These are phyloP conservation scores for Oryza punctata DNA, from an alignment of 176 grass and related monocot genomes.

Conservation along the genomic window DNA sequence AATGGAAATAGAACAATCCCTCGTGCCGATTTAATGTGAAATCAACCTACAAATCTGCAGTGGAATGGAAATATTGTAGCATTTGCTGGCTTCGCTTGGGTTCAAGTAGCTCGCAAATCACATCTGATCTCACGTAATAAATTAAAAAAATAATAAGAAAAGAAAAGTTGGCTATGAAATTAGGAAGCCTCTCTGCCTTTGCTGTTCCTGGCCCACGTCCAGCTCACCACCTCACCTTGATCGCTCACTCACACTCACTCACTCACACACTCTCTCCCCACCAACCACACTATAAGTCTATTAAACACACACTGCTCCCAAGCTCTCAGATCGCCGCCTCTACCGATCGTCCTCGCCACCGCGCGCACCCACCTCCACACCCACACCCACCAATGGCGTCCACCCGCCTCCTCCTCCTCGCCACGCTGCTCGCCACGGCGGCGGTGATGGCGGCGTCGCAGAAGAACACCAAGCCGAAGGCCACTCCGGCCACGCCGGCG, in stretches of 20 bases:
- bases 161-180: background rate
- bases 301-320: conserved; percentile 38
- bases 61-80: no score
- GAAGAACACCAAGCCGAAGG: conserved; percentile 30
- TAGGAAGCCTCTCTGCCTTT: background rate
- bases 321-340: conserved; percentile 16
- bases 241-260: background rate
- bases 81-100: background rate
- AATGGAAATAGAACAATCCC: no score
- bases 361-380: background rate
- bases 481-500: background rate
- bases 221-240: conserved; percentile 1
- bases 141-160: background rate
- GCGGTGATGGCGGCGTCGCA: conserved; percentile 32
- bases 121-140: conserved; percentile 38
- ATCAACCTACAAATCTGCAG: background rate
- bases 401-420: conserved; percentile 32
- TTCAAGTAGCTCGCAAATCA: conserved; percentile 38
- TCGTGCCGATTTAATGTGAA: no score
- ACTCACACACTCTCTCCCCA: conserved; percentile 8
- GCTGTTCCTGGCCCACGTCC: conserved; percentile 1
- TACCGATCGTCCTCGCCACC: conserved; percentile 10
- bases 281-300: conserved; percentile 54
- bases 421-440: conserved; percentile 16
- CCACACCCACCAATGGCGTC: conserved; percentile 25